Percentiles rank a stretch among this genome's conserved stretches.
Conservation (phyloP, 2,329 filamentous ascomycete genomes). For the Fusarium austroafricanum region DNA sequence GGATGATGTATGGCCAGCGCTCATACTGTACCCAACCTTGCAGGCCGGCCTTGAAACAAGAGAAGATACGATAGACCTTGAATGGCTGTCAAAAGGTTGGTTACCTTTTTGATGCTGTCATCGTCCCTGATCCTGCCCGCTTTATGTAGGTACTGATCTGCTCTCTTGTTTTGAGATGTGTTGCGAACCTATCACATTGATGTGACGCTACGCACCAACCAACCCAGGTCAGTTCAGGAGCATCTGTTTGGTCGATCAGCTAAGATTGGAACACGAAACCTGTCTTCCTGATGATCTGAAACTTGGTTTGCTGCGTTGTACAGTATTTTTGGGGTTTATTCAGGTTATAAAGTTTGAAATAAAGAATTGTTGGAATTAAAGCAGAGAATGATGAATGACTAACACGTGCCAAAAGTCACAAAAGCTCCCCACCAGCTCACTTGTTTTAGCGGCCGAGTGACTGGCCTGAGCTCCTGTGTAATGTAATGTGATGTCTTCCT, state of each 20-base stretch:
- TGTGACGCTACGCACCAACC: constrained; percentile 38
- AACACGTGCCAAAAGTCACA: constrained; percentile 36
- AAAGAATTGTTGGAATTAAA: not conserved
- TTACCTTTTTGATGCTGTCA: constrained; percentile 17
- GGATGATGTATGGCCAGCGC: not conserved
- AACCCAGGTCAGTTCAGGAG: constrained; percentile 6
- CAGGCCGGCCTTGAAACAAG: not conserved
- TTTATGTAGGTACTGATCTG: constrained; percentile 34
- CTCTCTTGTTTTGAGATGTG: constrained; percentile 27
- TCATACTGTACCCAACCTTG: not conserved
- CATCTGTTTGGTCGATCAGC: constrained; percentile 23
- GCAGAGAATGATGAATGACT: not conserved
- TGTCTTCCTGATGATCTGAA: constrained; percentile 17
- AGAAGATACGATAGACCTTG: not conserved
- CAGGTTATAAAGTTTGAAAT: not conserved
- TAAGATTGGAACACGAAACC: constrained; percentile 18
- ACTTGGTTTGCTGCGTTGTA: constrained; percentile 8
- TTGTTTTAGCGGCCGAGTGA: constrained; percentile 26
- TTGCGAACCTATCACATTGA: constrained; percentile 37
- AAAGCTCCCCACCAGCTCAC: constrained; percentile 21
- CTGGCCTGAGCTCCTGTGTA: constrained; percentile 28
- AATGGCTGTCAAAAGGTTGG: not conserved
- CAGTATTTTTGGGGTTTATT: not conserved
- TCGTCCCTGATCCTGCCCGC: constrained; percentile 31
- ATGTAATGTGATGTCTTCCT: constrained; percentile 11